Conservation (phyloP, 108 stramenopile genomes). For the Cyclotella kingstonii region DNA sequence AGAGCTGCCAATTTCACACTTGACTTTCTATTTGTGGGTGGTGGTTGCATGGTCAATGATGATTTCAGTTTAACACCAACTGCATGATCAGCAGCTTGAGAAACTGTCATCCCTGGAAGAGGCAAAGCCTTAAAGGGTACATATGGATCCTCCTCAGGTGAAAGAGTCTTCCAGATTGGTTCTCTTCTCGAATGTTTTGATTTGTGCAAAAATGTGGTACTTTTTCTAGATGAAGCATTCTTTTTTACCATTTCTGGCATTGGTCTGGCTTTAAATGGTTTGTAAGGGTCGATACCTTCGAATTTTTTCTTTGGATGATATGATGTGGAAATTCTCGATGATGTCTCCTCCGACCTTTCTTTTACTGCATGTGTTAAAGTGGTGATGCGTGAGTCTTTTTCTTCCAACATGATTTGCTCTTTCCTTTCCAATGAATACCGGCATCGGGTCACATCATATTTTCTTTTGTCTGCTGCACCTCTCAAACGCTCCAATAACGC, state of each 20-base stretch:
- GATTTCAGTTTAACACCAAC: slow-evolving; percentile 36
- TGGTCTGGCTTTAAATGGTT: slow-evolving; percentile 35
- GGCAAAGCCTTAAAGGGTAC: slow-evolving; percentile 6
- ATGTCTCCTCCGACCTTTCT: background rate
- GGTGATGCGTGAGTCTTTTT: slow-evolving; percentile 11
- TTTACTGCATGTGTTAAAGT: slow-evolving; percentile 18
- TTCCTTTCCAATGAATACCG: slow-evolving; percentile 38
- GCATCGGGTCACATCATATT: slow-evolving; percentile 37
- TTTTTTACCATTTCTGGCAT: slow-evolving; percentile 17
- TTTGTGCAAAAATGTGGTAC: background rate
- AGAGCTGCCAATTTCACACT: slow-evolving; percentile 16
- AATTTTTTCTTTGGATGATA: slow-evolving; percentile 3
- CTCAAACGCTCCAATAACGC: slow-evolving; percentile 34
- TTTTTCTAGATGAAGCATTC: background rate
- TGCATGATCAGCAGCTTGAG: background rate
- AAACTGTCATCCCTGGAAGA: background rate
- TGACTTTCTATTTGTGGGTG: slow-evolving; percentile 18
- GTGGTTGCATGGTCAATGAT: slow-evolving; percentile 10
- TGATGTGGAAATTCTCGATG: slow-evolving; percentile 1
- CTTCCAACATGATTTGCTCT: slow-evolving; percentile 30
- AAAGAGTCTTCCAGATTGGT: slow-evolving; percentile 4
- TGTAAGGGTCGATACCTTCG: slow-evolving; percentile 18
- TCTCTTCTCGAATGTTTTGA: background rate
- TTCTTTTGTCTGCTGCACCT: slow-evolving; percentile 35
- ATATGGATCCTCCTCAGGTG: slow-evolving; percentile 12